phyloP scores from a whole-genome alignment of 78 protist genomes.

The Monocercomonoides exilis region DNA sequence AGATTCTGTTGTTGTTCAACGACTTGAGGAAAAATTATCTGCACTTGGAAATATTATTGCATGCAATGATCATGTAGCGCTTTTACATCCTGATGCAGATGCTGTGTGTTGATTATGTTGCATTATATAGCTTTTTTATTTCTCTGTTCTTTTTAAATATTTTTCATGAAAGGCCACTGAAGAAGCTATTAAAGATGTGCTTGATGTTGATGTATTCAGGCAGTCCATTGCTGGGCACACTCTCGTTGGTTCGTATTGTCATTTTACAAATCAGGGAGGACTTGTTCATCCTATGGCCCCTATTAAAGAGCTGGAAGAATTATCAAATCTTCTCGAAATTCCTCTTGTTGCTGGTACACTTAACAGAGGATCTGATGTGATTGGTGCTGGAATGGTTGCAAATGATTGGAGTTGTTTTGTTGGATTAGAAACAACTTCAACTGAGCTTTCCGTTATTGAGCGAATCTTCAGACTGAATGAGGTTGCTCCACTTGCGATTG shows the following conservation, averaged over 20 bases:
- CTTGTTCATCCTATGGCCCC: conserved; percentile 1
- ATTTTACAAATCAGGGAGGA: conserved; percentile 2
- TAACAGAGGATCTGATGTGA: neutral
- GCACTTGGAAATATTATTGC: neutral
- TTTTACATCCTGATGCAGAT: neutral
- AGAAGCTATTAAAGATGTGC: neutral
- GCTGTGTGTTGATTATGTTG: too few relatives aligned
- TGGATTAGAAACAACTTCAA: neutral
- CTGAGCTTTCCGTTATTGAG: conserved; percentile 3
- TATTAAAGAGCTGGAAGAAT: neutral
- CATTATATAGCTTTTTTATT: too few relatives aligned
- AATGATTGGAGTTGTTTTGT: conserved; percentile 5
- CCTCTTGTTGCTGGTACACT: conserved; percentile 1
- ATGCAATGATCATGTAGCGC: too few relatives aligned
- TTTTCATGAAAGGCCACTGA: too few relatives aligned
- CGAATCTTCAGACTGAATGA: too few relatives aligned
- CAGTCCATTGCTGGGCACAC: neutral
- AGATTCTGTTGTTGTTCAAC: neutral
- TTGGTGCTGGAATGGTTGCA: neutral
- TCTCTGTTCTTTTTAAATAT: neutral
- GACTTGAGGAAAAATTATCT: neutral
- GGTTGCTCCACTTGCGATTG: too few relatives aligned
- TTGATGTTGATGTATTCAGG: neutral
- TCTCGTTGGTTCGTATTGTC: conserved; percentile 1
- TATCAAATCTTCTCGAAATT: neutral